Conservation (phyloP, 345 rosid species). For the Boechera divaricarpa region DNA sequence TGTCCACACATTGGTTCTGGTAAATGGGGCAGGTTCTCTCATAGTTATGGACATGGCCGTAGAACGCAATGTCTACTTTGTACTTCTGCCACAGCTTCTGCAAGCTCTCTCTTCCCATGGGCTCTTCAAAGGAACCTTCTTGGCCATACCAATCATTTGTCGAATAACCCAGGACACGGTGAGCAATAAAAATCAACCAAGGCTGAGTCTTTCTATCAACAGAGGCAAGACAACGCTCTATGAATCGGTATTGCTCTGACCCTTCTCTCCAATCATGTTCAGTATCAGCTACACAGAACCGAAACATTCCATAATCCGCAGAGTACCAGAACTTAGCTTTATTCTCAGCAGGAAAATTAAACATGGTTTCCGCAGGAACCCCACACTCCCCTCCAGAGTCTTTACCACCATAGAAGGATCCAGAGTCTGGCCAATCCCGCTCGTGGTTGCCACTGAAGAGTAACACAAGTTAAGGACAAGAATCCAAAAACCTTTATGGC, state of each 20-base stretch:
- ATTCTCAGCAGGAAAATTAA: conserved; percentile 58
- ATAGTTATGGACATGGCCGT: conserved; percentile 77
- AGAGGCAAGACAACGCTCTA: conserved; percentile 68
- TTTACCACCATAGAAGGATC: conserved; percentile 56
- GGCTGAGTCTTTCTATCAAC: conserved; percentile 75
- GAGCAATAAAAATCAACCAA: conserved; percentile 71
- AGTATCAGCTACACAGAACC: conserved; percentile 71
- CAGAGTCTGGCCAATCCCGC: conserved; percentile 68
- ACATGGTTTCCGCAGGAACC: conserved; percentile 64
- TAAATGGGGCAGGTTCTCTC: conserved; percentile 76
- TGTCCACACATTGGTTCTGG: conserved; percentile 64
- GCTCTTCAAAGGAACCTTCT: conserved; percentile 67
- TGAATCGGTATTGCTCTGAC: conserved; percentile 63
- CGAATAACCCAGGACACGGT: conserved; percentile 78
- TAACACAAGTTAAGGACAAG: not conserved
- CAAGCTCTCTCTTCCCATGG: conserved; percentile 71
- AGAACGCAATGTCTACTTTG: conserved; percentile 78
- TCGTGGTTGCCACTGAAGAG: conserved; percentile 74
- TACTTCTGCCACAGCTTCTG: conserved; percentile 83
- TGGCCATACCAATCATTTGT: conserved; percentile 54
- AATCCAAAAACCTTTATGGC: not conserved
- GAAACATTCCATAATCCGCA: conserved; percentile 79
- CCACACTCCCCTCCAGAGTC: conserved; percentile 75
- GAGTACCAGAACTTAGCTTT: conserved; percentile 61
- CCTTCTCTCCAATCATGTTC: conserved; percentile 87